Evolutionary conservation across 2,329 filamentous ascomycete genomes (phyloP), one percentile per base, ranked within the genome.

Genomic region (Elsinoe arachidis): DNA sequence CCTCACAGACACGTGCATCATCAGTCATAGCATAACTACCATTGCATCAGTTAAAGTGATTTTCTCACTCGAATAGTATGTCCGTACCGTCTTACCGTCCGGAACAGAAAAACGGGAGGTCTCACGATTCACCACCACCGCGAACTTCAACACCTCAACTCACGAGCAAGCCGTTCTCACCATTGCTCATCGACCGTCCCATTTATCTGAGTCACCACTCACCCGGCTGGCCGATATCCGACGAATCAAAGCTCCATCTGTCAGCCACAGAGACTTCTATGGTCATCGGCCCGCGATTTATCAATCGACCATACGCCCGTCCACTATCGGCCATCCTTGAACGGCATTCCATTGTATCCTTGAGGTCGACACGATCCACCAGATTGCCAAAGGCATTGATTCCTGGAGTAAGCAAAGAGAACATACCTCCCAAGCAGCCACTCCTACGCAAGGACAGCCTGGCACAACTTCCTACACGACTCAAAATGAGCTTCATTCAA

Each of bases 241-340:
- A n/a, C 38, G 5, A 41, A 2, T 7, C 9, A 30, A 4, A 30
- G 5, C 26, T 30, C 5, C 2, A 30, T 30, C 26, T 30, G 7
- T 30, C 26, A 30, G 26, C 26, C 26, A 17, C 34, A 2, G 49
- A 53, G 7, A 7, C 34, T 10, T 12, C 15, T 14, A 6, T 12
- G 9, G 19, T 19, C 15, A 39, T 17, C 15, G 54, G 54, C 12
- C 39, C 54, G 10, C 61, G 62, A 15, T 66, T 66, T 47, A 57
- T 62, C 34, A 65, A 68, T 55, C 56, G 62, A 34, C 63, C 63
- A 35, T 67, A 69, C 61, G 70, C 69, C 55, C 69, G 65, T 35
- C 70, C 70, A 11, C 69, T 76, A n/a, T 70, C 70, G 26, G 74
- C 73, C 12, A 76, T 77, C 58, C 63, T 71, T 38, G 74, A 76